Evolutionary conservation across 768 basidiomycete species (phyloP).

Genomic region (Hypholoma sublateritium): DNA sequence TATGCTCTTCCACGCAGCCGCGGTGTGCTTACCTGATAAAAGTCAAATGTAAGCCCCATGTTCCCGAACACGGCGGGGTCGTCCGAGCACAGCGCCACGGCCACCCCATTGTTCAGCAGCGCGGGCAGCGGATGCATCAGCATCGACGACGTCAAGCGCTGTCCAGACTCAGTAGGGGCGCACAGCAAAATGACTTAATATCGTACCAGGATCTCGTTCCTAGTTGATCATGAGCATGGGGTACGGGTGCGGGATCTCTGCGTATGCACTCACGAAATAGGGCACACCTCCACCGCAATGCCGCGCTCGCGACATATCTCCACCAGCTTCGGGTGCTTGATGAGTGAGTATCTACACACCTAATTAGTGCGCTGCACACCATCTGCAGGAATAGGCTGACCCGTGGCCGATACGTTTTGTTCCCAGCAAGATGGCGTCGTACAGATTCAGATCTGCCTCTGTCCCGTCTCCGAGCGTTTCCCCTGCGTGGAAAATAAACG

Average conservation of each 20-base stretch:
- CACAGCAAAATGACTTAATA: neutral
- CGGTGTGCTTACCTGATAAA: conserved; percentile 55
- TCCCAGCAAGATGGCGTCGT: conserved; percentile 76
- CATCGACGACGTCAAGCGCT: conserved; percentile 80
- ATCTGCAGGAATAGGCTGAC: conserved; percentile 28
- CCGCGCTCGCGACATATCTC: conserved; percentile 60
- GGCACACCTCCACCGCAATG: conserved; percentile 75
- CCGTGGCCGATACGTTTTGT: conserved; percentile 84
- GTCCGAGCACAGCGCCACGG: conserved; percentile 70
- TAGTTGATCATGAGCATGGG: conserved; percentile 22
- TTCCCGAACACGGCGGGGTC: conserved; percentile 79
- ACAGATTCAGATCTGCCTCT: conserved; percentile 67
- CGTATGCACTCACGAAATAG: conserved; percentile 64
- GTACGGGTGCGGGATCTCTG: neutral
- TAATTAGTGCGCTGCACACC: conserved; percentile 3
- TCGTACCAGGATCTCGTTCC: conserved; percentile 72
- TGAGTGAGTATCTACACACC: conserved; percentile 64
- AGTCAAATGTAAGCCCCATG: conserved; percentile 77
- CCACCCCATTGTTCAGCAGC: conserved; percentile 71
- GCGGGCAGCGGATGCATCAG: conserved; percentile 75
- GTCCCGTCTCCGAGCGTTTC: conserved; percentile 81
- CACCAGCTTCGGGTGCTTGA: conserved; percentile 75
- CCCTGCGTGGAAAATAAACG: conserved; percentile 80
- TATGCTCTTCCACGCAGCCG: neutral
- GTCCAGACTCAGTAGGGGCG: conserved; percentile 2